Evolutionary conservation across 2,329 filamentous ascomycete genomes (phyloP), one percentile per base, ranked within the genome.

Genomic region (Sclerotinia borealis): DNA sequence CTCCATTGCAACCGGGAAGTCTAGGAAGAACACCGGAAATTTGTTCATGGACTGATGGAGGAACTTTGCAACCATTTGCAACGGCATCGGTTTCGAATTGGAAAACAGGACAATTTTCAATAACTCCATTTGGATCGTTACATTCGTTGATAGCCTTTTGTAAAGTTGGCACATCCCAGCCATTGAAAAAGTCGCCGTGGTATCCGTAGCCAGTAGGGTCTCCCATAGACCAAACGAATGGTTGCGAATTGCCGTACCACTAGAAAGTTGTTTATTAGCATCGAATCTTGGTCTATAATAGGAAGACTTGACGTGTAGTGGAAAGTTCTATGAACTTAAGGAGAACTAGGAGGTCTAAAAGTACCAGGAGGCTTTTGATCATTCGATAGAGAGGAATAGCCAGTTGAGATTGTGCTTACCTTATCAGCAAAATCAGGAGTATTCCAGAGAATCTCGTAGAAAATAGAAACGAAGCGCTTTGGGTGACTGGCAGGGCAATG

Each of bases 161-260:
- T 7, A 86, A 78, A 10, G 77, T 74, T 2, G 74, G 66, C 0
- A 79, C 72, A 60, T 86, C 78, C 85, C 85, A 68, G 6, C 85
- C 85, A 72, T 85, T 86, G 39, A 82, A 36, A 71, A 86, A 87
- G 72, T 87, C 83, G 50, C 78, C 82, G 70, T 86, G 83, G 69
- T 80, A 80, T 1, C 81, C 80, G 67, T 79, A 83, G 52, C 83
- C 83, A 0, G 80, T 83, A 22, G 76, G 70, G 59, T 83, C 80
- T 45, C 81, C 80, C 59, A 76, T 77, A 0, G 82, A 76, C 55
- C 84, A 79, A 41, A 85, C 80, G 66, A 85, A 85, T 4, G 79
- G 79, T 63, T 82, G 80, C n/a, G 74, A 71, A 62, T 72, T 68
- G 10, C 68, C 68, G 52, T 76, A 76, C 77, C 80, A 82, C 61